Conservation (phyloP, 805 yeast species). For the Pichia nakasei region DNA sequence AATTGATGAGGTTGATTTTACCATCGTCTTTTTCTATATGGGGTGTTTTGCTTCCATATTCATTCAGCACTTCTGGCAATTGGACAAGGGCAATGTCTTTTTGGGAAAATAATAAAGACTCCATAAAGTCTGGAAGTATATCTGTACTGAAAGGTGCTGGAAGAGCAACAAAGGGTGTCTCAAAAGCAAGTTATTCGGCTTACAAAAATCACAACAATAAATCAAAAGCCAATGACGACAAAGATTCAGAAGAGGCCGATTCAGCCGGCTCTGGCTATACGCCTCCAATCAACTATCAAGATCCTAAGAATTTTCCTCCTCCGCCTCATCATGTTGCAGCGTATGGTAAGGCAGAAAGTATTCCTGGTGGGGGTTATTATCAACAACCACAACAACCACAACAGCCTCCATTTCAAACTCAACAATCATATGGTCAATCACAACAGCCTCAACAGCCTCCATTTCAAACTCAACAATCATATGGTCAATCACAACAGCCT, state of each 20-base stretch:
- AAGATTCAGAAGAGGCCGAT: neutral
- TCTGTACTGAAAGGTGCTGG: conserved; percentile 45
- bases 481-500: conserved; percentile 1
- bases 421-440: conserved; percentile 6
- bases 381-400: neutral
- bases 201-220: conserved; percentile 33
- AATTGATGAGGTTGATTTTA: no score
- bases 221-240: conserved; percentile 12
- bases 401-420: neutral
- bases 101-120: conserved; percentile 45
- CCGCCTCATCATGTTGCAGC: conserved; percentile 13
- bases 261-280: conserved; percentile 13
- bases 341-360: conserved; percentile 10
- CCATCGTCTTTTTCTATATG: no score
- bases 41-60: no score
- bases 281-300: conserved; percentile 12
- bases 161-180: conserved; percentile 38
- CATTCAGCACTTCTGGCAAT: no score
- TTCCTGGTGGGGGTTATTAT: conserved; percentile 8
- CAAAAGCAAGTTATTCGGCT: conserved; percentile 38
- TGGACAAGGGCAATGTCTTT: conserved; percentile 27
- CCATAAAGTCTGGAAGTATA: conserved; percentile 40
- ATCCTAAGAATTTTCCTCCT: conserved; percentile 16
- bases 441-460: neutral
- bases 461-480: conserved; percentile 7